Evolutionary conservation across 2,329 filamentous ascomycete species (phyloP).

Genomic region (Exophiala lecanii-corni): DNA sequence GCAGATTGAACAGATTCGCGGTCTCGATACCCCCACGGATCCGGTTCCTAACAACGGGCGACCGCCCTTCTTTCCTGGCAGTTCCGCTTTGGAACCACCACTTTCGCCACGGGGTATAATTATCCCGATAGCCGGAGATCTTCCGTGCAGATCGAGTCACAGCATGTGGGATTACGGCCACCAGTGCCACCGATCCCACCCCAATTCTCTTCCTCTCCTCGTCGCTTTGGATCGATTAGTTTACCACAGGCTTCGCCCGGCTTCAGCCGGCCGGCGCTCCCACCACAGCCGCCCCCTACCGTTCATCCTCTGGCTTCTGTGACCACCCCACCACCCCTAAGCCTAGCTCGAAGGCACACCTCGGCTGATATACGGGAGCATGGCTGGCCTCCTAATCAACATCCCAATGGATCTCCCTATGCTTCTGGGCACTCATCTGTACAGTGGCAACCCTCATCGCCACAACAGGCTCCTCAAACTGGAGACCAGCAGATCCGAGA

Average conservation of each 20-base stretch:
- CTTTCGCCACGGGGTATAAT: conserved; percentile 82
- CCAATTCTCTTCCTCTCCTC: conserved; percentile 72
- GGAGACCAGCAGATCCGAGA: conserved; percentile 61
- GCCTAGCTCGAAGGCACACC: conserved; percentile 78
- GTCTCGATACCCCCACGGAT: conserved; percentile 60
- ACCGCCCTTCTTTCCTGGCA: conserved; percentile 53
- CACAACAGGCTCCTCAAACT: conserved; percentile 25
- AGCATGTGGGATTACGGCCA: conserved; percentile 24
- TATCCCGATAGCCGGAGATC: conserved; percentile 76
- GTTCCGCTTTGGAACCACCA: conserved; percentile 63
- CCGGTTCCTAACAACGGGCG: conserved; percentile 58
- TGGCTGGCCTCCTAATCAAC: conserved; percentile 58
- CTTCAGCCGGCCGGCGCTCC: conserved; percentile 65
- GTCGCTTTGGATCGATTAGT: conserved; percentile 83
- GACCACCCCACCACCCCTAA: conserved; percentile 55
- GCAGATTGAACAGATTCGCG: conserved; percentile 55
- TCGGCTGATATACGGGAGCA: conserved; percentile 91
- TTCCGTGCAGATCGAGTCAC: conserved; percentile 59
- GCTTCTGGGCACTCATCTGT: conserved; percentile 57
- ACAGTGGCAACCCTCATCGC: conserved; percentile 61
- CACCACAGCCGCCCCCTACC: conserved; percentile 65
- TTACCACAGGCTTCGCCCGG: conserved; percentile 64
- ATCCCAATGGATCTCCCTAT: conserved; percentile 53
- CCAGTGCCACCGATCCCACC: conserved; percentile 39
- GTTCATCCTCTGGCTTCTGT: conserved; percentile 54